Evolutionary conservation across 2,329 filamentous ascomycete genomes (phyloP), one percentile per base, ranked within the genome.

Genomic region (Metarhizium rileyi): DNA sequence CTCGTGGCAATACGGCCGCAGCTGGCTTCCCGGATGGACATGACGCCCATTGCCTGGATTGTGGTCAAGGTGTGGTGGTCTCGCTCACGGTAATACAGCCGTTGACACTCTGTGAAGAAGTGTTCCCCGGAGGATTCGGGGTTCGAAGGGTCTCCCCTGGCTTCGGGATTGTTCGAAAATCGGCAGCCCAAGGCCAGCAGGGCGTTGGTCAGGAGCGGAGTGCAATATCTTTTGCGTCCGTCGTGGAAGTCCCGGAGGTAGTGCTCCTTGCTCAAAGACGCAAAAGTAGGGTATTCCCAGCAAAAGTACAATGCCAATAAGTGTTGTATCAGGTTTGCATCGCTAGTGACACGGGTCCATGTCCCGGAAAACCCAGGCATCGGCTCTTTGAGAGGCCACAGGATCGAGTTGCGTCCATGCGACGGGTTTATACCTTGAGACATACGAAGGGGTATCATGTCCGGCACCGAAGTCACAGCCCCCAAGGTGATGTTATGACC

Each of bases 241-340:
- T 73, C 70, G 27, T 71, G 66, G 58, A 85, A 86, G 61, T 87
- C 83, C 47, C 73, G 72, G 50, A 84, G 68, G 57, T 87, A 87
- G 58, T 83, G 78, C 56, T 86, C 81, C 59, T 84, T 83, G 59
- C 81, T 84, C 45, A 89, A 74, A 3, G 84, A 79, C 4, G 83
- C 78, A 64, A 87, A 87, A 16, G 83, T 87, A 3, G 84, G 82
- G 61, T 89, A 86, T 54, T 84, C 79, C 77, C 84, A 88, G 67
- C 81, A 84, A 56, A 87, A 86, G 65, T 86, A 87, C 26, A 86
- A 68, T 0, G 76, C 72, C 46, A 86, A 66, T 10, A 86, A 68
- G 56, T 83, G 80, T 53, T 81, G 72, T 1, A 86, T 77, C 25
- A 86, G 72, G 8, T 61, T 64, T 6, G 68, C 57, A 54, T 86